Percentiles rank a stretch among this genome's conserved stretches.
Evolutionary conservation across 2,329 filamentous ascomycete species (phyloP).

Genomic region (Torrubiella hemipterigena): DNA sequence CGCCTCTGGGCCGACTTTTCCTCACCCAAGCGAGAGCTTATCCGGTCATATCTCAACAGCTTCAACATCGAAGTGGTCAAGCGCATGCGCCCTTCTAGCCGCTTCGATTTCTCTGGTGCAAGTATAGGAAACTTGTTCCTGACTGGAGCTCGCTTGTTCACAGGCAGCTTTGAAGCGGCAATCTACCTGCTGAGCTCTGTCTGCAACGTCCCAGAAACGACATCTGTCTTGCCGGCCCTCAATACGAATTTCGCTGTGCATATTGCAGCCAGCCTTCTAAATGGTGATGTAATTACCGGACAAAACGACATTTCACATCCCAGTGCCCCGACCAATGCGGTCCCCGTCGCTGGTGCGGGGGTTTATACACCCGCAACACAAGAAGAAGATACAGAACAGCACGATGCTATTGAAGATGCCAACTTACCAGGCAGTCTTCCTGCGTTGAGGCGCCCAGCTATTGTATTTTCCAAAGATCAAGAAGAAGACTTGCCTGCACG

Average conservation of each 20-base stretch:
- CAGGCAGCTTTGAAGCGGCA: slow-evolving; percentile 81
- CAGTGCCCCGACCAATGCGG: slow-evolving; percentile 44
- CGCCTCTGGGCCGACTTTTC: slow-evolving; percentile 60
- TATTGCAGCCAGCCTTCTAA: slow-evolving; percentile 69
- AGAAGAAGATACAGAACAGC: slow-evolving; percentile 36
- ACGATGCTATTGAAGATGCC: slow-evolving; percentile 65
- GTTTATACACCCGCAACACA: slow-evolving; percentile 16
- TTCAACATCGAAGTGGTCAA: slow-evolving; percentile 71
- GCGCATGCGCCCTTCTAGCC: slow-evolving; percentile 57
- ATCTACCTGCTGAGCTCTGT: slow-evolving; percentile 84
- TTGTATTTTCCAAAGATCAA: slow-evolving; percentile 65
- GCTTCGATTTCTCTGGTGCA: slow-evolving; percentile 67
- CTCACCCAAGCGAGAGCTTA: slow-evolving; percentile 62
- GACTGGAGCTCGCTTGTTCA: slow-evolving; percentile 79
- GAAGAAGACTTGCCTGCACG: slow-evolving; percentile 66
- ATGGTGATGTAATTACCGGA: slow-evolving; percentile 71
- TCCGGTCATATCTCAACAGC: slow-evolving; percentile 65
- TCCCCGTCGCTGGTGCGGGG: slow-evolving; percentile 14
- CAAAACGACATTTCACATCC: slow-evolving; percentile 92
- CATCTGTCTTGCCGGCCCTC: slow-evolving; percentile 76
- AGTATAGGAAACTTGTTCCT: slow-evolving; percentile 72
- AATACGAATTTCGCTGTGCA: slow-evolving; percentile 95
- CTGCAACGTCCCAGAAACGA: slow-evolving; percentile 65
- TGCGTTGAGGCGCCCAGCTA: slow-evolving; percentile 67
- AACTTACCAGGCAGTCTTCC: slow-evolving; percentile 74